Base-by-base conservation (phyloP, 768 basidiomycete species). In the Mycena metata region DNA sequence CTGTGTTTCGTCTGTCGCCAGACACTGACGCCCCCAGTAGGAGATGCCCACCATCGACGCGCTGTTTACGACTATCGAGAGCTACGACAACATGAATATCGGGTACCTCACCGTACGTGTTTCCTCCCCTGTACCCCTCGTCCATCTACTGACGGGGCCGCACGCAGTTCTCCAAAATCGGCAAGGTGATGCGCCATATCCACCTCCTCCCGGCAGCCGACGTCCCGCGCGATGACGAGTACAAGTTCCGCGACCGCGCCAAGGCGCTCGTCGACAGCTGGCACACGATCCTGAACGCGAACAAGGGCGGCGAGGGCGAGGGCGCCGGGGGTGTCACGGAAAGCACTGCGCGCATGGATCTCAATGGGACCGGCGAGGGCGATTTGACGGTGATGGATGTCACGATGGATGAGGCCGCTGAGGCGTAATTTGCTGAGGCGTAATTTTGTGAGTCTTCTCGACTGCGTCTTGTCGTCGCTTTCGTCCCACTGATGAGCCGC, bases 121-220 rank as follows among this genome's bases (percentile, higher is more conserved):
- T 35, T 36, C 57, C 11, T 15, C 39, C 11, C 11, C 15, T 15
- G 2, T 46, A 4, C 47, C 52, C 9, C 21, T 24, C 5, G 2
- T 5, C 23, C 2, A 9, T n/a, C 21, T 23, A 24, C 23, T 12
- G 5, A 21, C 47, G 12, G 47, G 3, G 47, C 23, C 23, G 30
- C 51, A n/a, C 36, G 23, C 76, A 93, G 89, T 90, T 89, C 80
- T 94, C 93, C 50, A 93, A 93, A 78, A 91, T 93, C 69, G 90
- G 89, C 78, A 91, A 92, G 82, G 94, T 96, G 35, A 94, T 96
- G 92, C 92, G 93, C 74, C 93, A 94, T 79, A 93, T 96, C 74
- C 83, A 90, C 24, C 83, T 84, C 9, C 83, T 93, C 8, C 46
- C 78, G 5, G 79, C 82, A 33, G 83, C 83, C 16, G 85, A 83